Base-by-base conservation (phyloP, 768 basidiomycete species). In the Mycena vulgaris region DNA sequence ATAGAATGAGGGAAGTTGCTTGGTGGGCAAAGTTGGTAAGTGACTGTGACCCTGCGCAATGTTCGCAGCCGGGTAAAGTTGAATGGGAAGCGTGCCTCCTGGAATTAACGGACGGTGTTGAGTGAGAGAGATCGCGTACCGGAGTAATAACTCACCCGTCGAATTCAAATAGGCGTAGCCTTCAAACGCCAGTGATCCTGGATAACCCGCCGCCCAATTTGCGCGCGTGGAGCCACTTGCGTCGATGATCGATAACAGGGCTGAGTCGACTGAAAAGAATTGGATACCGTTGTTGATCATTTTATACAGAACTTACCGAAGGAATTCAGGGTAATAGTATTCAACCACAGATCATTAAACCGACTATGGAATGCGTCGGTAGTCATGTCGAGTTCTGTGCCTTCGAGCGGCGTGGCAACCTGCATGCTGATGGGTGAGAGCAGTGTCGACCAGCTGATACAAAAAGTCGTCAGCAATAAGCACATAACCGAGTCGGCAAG, bases 401-500 rank as follows among this genome's bases (percentile, higher is more conserved):
- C 66, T 23, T 37, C 23, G 16, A 67, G 16, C 23, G 56, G 56
- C 5, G 57, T 58, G 35, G 7, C 1, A 4, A 67, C 37, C 6
- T 5, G 3, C 16, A 67, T 60, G n/a, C 7, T 25, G 35, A 27
- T 42, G 19, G 66, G 66, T 11, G 56, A 11, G 14, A 67, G n/a
- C 3, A 67, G 57, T 52, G 66, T 25, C 7, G 66, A 39, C 66
- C 66, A 67, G 16, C 66, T 67, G 39, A 8, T 3, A 6, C 14
- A 11, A 21, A 19, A 21, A 2, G 21, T 9, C 49, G 14, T 37
- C 27, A 51, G 19, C 37, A 10, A 14, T 16, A n/a, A 39, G 56
- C 11, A 2, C 13, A 21, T 28, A n/a, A 2, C 11, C 6, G 37
- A 42, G 37, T 14, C 5, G 27, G 25, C 8, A 1, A 3, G 13